These are phyloP conservation scores for Phycomyces blakesleeanus DNA, from an alignment of 192 early-diverging fungal genomes.

Conservation along the genomic window DNA sequence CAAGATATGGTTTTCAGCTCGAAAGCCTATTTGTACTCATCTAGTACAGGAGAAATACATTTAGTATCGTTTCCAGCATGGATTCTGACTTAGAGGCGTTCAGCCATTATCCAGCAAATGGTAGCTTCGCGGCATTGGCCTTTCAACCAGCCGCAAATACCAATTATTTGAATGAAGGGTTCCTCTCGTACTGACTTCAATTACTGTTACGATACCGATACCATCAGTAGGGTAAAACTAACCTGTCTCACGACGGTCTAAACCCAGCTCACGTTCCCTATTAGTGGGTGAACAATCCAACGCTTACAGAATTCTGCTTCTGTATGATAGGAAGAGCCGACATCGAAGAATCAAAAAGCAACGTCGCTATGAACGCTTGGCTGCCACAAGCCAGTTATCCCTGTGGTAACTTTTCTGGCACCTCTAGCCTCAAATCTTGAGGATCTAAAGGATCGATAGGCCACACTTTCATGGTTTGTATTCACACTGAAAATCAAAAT, in stretches of 20 bases:
- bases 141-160: slow-evolving; percentile 68
- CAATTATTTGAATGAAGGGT: slow-evolving; percentile 61
- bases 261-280: slow-evolving; percentile 90
- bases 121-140: slow-evolving; percentile 73
- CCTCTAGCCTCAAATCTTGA: slow-evolving; percentile 66
- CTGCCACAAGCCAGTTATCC: slow-evolving; percentile 75
- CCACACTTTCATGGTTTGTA: slow-evolving; percentile 63
- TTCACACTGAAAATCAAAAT: slow-evolving; percentile 61
- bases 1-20: no score
- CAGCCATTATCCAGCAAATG: slow-evolving; percentile 73
- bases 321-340: slow-evolving; percentile 84
- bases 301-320: slow-evolving; percentile 84
- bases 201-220: slow-evolving; percentile 70
- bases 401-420: slow-evolving; percentile 84
- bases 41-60: slow-evolving; percentile 29
- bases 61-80: slow-evolving; percentile 62
- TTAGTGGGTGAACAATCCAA: slow-evolving; percentile 87
- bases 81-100: slow-evolving; percentile 75
- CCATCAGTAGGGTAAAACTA: slow-evolving; percentile 92
- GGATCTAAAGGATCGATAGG: slow-evolving; percentile 63
- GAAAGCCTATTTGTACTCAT: slow-evolving; percentile 2
- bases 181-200: slow-evolving; percentile 77
- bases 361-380: slow-evolving; percentile 82
- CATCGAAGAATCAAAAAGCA: slow-evolving; percentile 86
- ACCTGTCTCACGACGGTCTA: slow-evolving; percentile 95